Evolutionary conservation across 2,329 filamentous ascomycete genomes (phyloP).

Genomic region (Monilinia fructicola): DNA sequence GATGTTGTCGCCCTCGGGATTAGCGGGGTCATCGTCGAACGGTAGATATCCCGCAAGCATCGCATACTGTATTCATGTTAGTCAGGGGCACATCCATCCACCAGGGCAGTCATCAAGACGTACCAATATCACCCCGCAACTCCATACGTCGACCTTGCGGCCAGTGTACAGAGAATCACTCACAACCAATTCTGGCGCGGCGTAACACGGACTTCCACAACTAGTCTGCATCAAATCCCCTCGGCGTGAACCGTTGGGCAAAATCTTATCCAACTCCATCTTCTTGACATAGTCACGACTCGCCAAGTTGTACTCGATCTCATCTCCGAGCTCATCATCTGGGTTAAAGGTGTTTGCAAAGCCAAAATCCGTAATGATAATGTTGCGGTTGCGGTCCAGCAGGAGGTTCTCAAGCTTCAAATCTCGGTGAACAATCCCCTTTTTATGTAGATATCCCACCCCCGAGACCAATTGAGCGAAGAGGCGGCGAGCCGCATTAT

Average conservation of each 20-base stretch:
- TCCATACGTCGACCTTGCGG: constrained; percentile 98
- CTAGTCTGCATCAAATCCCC: constrained; percentile 99
- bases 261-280: constrained; percentile 77
- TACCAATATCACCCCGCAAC: constrained; percentile 96
- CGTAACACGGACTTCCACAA: constrained; percentile 96
- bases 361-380: constrained; percentile 99
- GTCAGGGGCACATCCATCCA: constrained; percentile 26
- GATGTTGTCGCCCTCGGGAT: constrained; percentile 98
- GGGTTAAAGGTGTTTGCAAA: constrained; percentile 98
- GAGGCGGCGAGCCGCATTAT: constrained; percentile 82
- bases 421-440: constrained; percentile 96
- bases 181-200: constrained; percentile 93
- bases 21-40: constrained; percentile 97
- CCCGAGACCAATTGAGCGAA: constrained; percentile 96
- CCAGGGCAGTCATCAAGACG: constrained; percentile 43
- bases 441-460: constrained; percentile 96
- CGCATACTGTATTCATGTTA: constrained; percentile 67
- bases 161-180: constrained; percentile 97
- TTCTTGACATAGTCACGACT: constrained; percentile 88
- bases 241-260: constrained; percentile 72
- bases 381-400: constrained; percentile 94
- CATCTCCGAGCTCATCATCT: constrained; percentile 80
- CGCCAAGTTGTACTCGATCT: constrained; percentile 82
- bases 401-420: constrained; percentile 94
- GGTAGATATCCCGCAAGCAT: constrained; percentile 98